Evolutionary conservation across 2,329 filamentous ascomycete species (phyloP).

Genomic region (Aspergillus pseudotamarii): DNA sequence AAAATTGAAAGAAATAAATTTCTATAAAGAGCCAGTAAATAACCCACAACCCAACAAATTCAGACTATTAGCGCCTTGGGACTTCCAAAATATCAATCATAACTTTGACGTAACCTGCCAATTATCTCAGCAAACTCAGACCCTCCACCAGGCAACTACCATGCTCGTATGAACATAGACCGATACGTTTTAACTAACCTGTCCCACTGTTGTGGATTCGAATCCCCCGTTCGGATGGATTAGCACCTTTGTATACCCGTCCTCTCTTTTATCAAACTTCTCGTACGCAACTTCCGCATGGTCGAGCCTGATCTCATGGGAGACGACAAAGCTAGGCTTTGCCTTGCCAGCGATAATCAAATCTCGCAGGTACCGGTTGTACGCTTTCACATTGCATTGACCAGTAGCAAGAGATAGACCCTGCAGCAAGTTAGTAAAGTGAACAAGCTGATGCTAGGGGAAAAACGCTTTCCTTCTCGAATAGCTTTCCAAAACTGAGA

Average conservation of each 20-base stretch:
- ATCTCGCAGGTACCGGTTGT: slow-evolving; percentile 67
- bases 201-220: neutral
- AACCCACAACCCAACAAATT: neutral
- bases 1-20: neutral
- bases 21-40: neutral
- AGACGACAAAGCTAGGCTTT: slow-evolving; percentile 68
- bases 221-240: slow-evolving; percentile 64
- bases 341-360: slow-evolving; percentile 66
- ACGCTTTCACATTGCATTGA: slow-evolving; percentile 70
- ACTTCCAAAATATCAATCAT: neutral
- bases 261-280: slow-evolving; percentile 67
- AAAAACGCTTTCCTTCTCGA: slow-evolving; percentile 59
- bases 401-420: slow-evolving; percentile 63
- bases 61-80: neutral
- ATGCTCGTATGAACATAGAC: neutral
- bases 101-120: slow-evolving; percentile 2
- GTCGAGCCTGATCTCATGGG: slow-evolving; percentile 65
- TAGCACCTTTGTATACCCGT: slow-evolving; percentile 69
- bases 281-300: slow-evolving; percentile 64
- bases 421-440: slow-evolving; percentile 33
- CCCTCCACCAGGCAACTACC: neutral
- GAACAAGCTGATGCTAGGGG: too few species aligned
- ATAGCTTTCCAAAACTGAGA: slow-evolving; percentile 68
- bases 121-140: neutral
- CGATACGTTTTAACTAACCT: neutral